phyloP scores from a whole-genome alignment of 768 basidiomycete genomes.

The Mycena chlorophos region DNA sequence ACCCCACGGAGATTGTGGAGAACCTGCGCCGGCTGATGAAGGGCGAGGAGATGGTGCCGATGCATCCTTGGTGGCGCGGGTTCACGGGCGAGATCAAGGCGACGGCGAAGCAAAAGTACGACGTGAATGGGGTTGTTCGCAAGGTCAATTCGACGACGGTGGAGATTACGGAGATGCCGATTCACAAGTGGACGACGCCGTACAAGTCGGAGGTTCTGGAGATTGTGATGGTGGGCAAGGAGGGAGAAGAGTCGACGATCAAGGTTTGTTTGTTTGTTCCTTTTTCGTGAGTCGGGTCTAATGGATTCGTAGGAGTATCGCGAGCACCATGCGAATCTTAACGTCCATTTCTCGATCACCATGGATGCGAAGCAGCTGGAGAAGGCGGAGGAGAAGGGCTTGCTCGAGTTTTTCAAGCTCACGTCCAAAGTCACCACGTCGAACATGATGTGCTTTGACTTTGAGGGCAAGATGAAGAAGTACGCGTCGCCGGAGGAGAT shows the following conservation, averaged over 20 bases:
- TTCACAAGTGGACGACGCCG: constrained; percentile 90
- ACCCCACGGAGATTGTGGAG: constrained; percentile 84
- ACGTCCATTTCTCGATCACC: constrained; percentile 84
- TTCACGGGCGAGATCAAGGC: constrained; percentile 87
- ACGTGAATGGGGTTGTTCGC: constrained; percentile 67
- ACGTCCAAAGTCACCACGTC: constrained; percentile 79
- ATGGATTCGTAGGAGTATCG: constrained; percentile 77
- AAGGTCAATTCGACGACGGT: constrained; percentile 88
- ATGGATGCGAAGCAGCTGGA: constrained; percentile 80
- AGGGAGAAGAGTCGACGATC: constrained; percentile 69
- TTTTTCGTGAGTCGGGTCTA: background rate
- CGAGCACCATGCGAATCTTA: constrained; percentile 91
- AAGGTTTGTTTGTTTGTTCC: constrained; percentile 53
- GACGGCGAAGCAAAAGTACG: constrained; percentile 82
- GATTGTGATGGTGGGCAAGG: constrained; percentile 77
- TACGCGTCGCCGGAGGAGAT: constrained; percentile 90
- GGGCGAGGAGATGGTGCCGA: constrained; percentile 77
- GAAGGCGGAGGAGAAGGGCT: constrained; percentile 86
- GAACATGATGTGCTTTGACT: constrained; percentile 99
- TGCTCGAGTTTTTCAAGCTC: constrained; percentile 90
- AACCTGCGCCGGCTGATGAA: constrained; percentile 87
- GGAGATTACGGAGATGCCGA: constrained; percentile 92
- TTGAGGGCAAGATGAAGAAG: constrained; percentile 93
- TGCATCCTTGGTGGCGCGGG: constrained; percentile 98
- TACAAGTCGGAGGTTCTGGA: constrained; percentile 89